phyloP scores from a whole-genome alignment of 441 rosid genomes.

The Euphorbia schlechtendalii region DNA sequence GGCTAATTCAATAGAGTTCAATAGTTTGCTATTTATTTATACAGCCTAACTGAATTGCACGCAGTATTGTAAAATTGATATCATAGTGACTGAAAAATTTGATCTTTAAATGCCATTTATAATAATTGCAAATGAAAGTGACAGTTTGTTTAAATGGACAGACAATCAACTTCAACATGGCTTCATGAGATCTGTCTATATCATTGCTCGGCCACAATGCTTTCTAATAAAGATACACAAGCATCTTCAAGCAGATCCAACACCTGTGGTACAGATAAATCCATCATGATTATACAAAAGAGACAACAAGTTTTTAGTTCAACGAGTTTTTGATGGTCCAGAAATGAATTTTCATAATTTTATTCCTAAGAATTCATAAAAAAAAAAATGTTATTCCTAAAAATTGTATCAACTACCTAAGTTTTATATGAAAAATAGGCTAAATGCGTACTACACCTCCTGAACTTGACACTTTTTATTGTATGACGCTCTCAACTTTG shows the following conservation, averaged over 20 bases:
- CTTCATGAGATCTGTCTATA: conserved; percentile 16
- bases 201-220: conserved; percentile 35
- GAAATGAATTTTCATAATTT: too few species aligned
- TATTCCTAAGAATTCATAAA: too few species aligned
- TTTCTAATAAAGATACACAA: conserved; percentile 78
- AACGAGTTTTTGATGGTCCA: too few species aligned
- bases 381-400: background rate
- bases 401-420: background rate
- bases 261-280: conserved; percentile 38
- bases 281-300: background rate
- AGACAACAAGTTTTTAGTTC: too few species aligned
- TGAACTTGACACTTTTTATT: too few species aligned
- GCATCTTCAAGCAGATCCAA: conserved; percentile 88
- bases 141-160: too few species aligned
- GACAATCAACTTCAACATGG: too few species aligned
- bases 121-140: too few species aligned
- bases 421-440: too few species aligned
- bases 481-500: too few species aligned
- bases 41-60: background rate
- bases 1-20: background rate
- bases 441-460: too few species aligned
- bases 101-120: background rate
- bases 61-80: background rate
- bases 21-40: too few species aligned
- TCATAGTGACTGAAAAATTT: background rate